These are phyloP conservation scores for Hericium coralloides DNA, from an alignment of 768 basidiomycete species.

Conservation along the genomic window DNA sequence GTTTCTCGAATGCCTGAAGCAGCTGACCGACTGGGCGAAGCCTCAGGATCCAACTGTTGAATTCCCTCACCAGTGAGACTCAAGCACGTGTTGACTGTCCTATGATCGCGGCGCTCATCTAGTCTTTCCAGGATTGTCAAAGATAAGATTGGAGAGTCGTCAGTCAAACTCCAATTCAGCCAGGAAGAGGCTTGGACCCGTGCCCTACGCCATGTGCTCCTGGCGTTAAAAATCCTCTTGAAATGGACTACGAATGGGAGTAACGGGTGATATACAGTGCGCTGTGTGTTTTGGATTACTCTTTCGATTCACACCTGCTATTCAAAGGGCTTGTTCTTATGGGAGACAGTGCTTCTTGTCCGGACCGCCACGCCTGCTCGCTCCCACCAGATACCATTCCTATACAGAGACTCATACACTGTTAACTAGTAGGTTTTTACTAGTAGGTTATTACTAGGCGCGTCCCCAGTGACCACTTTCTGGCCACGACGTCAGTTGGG, in stretches of 20 bases:
- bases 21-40: conserved; percentile 81
- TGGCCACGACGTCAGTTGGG: too few relatives aligned
- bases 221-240: conserved; percentile 80
- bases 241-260: conserved; percentile 80
- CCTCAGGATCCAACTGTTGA: conserved; percentile 63
- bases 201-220: conserved; percentile 82
- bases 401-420: too few relatives aligned
- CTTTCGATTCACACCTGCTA: neutral
- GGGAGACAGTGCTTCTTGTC: too few relatives aligned
- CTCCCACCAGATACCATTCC: too few relatives aligned
- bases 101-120: neutral
- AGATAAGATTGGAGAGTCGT: conserved; percentile 94
- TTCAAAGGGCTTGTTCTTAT: too few relatives aligned
- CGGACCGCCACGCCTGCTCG: too few relatives aligned
- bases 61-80: conserved; percentile 79
- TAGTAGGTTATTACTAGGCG: too few relatives aligned
- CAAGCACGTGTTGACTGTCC: neutral
- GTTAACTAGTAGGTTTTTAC: too few relatives aligned
- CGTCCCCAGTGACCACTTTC: too few relatives aligned
- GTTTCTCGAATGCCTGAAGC: conserved; percentile 89
- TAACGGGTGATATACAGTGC: conserved; percentile 37
- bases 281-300: neutral
- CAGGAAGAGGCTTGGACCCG: conserved; percentile 96
- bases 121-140: conserved; percentile 51
- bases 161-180: conserved; percentile 89